Conservation (phyloP, 2,329 filamentous ascomycete species). For the Mariannaea sp. region DNA sequence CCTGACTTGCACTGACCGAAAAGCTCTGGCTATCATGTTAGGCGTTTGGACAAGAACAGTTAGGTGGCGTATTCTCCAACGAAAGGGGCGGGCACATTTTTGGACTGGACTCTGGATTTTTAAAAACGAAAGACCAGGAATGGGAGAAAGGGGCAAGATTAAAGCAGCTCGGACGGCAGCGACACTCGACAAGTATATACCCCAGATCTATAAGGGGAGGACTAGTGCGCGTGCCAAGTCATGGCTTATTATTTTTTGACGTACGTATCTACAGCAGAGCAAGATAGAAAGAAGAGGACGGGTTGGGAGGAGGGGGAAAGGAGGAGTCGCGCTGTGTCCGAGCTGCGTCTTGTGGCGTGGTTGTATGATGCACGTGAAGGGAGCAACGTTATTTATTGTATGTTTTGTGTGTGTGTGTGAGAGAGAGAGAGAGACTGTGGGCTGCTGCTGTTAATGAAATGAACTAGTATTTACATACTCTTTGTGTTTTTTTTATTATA, state of each 20-base stretch:
- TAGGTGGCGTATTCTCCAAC: conserved; percentile 13
- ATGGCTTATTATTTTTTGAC: conserved; percentile 28
- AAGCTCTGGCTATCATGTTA: conserved; percentile 16
- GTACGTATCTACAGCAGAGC: conserved; percentile 34
- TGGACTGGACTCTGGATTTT: not conserved
- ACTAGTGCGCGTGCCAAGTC: conserved; percentile 30
- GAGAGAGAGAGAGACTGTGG: too few relatives aligned
- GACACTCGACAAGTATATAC: conserved; percentile 39
- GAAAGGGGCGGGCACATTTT: too few relatives aligned
- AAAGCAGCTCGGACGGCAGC: conserved; percentile 31
- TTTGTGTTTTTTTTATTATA: conserved; percentile 27
- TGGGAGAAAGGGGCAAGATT: conserved; percentile 20
- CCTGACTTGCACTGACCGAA: conserved; percentile 23
- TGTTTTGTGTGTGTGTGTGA: too few relatives aligned
- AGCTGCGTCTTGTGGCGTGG: conserved; percentile 12
- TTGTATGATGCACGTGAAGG: conserved; percentile 9
- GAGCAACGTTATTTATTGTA: conserved; percentile 29
- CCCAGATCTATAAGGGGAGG: conserved; percentile 31
- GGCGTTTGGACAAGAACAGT: conserved; percentile 7
- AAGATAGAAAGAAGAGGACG: conserved; percentile 11
- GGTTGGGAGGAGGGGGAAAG: conserved; percentile 11
- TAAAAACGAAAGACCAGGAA: conserved; percentile 6
- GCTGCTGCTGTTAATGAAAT: conserved; percentile 39
- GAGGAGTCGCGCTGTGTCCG: conserved; percentile 20
- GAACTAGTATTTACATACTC: conserved; percentile 34